Evolutionary conservation across 192 early-diverging fungal genomes (phyloP).

Genomic region (Entomortierella chlamydospora): DNA sequence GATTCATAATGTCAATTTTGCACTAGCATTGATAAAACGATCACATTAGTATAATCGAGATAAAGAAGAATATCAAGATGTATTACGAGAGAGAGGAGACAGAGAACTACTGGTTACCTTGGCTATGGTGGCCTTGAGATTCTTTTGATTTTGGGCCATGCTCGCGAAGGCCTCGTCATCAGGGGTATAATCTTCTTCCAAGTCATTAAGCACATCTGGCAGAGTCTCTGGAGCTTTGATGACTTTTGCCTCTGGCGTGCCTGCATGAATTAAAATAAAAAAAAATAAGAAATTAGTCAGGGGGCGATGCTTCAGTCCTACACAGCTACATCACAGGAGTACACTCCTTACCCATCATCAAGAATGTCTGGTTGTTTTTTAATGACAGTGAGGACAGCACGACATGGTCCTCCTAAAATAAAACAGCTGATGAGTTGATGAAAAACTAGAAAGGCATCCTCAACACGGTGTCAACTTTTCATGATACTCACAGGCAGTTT

Average conservation of each 20-base stretch:
- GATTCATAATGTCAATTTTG: slow-evolving; percentile 64
- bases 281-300: too few species aligned
- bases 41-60: too few species aligned
- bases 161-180: slow-evolving; percentile 55
- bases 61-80: not conserved
- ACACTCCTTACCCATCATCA: slow-evolving; percentile 48
- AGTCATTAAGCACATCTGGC: slow-evolving; percentile 67
- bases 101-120: slow-evolving; percentile 45
- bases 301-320: too few species aligned
- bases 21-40: slow-evolving; percentile 49
- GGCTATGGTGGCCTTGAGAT: slow-evolving; percentile 52
- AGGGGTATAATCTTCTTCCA: slow-evolving; percentile 66
- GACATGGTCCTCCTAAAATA: slow-evolving; percentile 39
- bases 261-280: slow-evolving; percentile 32
- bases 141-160: slow-evolving; percentile 58
- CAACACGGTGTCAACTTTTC: not conserved
- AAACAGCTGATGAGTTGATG: not conserved
- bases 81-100: not conserved
- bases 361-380: slow-evolving; percentile 52
- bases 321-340: not conserved
- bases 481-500: slow-evolving; percentile 63
- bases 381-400: slow-evolving; percentile 30
- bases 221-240: slow-evolving; percentile 62
- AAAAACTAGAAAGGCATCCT: not conserved
- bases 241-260: slow-evolving; percentile 68